Percentiles rank a stretch among this genome's conserved stretches.
phyloP scores from a whole-genome alignment of 192 early-diverging fungal genomes.

The Backusella macrospora region DNA sequence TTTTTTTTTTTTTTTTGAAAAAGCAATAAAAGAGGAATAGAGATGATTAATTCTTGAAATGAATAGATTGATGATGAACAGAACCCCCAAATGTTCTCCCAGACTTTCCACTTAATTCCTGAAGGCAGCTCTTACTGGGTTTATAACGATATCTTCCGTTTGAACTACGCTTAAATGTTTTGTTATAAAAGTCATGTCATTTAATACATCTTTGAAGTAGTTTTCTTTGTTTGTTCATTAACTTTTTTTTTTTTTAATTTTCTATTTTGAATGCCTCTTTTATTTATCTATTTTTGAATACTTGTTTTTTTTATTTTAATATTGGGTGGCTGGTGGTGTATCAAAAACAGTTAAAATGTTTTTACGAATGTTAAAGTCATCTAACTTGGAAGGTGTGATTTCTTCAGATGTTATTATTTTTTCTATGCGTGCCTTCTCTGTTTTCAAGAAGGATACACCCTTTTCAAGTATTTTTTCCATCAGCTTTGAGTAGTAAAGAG shows the following conservation, averaged over 20 bases:
- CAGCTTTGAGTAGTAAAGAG: slow-evolving; percentile 89
- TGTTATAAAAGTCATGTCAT: background rate
- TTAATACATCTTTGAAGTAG: background rate
- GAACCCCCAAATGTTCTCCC: slow-evolving; percentile 81
- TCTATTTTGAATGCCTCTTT: background rate
- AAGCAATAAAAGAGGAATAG: background rate
- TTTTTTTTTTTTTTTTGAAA: background rate
- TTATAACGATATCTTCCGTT: slow-evolving; percentile 86
- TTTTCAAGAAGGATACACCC: slow-evolving; percentile 65
- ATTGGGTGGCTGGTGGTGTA: background rate
- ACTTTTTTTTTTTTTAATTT: background rate
- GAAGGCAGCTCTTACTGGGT: slow-evolving; percentile 75
- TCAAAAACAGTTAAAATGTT: slow-evolving; percentile 74
- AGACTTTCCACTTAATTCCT: slow-evolving; percentile 87
- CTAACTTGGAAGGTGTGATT: slow-evolving; percentile 70
- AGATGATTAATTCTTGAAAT: background rate
- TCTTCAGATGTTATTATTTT: slow-evolving; percentile 75
- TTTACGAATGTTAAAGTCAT: slow-evolving; percentile 84
- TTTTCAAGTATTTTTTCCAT: slow-evolving; percentile 83
- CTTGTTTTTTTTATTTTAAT: background rate
- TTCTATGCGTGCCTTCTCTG: slow-evolving; percentile 79
- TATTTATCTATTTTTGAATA: slow-evolving; percentile 3
- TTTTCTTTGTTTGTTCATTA: no score
- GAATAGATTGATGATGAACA: slow-evolving; percentile 76
- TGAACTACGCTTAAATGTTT: slow-evolving; percentile 67